A percentile compares a stretch with the other conserved stretches of the same genome.
Conservation (phyloP, 345 rosid genomes). For the Hypericum androsaemum region DNA sequence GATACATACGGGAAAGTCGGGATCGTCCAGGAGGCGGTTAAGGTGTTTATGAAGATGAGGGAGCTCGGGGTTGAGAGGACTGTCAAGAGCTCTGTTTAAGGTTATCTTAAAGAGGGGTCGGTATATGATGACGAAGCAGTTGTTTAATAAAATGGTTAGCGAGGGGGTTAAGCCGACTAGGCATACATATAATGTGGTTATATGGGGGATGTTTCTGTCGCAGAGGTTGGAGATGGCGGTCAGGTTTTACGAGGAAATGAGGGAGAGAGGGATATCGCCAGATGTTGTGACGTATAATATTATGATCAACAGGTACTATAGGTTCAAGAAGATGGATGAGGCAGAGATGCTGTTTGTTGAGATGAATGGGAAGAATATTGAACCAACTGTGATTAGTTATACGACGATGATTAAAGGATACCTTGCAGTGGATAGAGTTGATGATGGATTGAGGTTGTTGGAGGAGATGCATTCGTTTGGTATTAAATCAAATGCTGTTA, state of each 20-base stretch:
- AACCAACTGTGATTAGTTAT: slow-evolving; percentile 66
- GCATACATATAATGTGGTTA: slow-evolving; percentile 70
- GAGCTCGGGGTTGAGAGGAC: slow-evolving; percentile 73
- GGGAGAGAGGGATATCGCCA: slow-evolving; percentile 40
- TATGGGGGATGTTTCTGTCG: slow-evolving; percentile 84
- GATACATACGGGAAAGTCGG: slow-evolving; percentile 81
- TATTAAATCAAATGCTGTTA: slow-evolving; percentile 60
- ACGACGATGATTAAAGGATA: slow-evolving; percentile 86
- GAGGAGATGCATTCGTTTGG: slow-evolving; percentile 72
- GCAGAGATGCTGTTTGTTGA: slow-evolving; percentile 75
- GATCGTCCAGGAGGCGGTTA: slow-evolving; percentile 81
- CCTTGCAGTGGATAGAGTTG: slow-evolving; percentile 41
- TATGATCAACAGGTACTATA: slow-evolving; percentile 58
- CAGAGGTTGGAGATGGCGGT: slow-evolving; percentile 55
- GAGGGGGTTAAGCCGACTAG: slow-evolving; percentile 69
- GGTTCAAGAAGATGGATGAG: slow-evolving; percentile 73
- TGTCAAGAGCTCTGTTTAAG: slow-evolving; percentile 57
- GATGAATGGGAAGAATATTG: slow-evolving; percentile 67
- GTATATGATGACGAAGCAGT: slow-evolving; percentile 88
- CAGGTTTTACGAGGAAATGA: slow-evolving; percentile 82
- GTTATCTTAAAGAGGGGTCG: slow-evolving; percentile 71
- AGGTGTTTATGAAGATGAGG: slow-evolving; percentile 62
- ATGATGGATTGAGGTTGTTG: slow-evolving; percentile 59
- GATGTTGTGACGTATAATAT: slow-evolving; percentile 72
- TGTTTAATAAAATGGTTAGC: slow-evolving; percentile 60